phyloP scores from a whole-genome alignment of 208 protist species.

The Naegleria fowleri region DNA sequence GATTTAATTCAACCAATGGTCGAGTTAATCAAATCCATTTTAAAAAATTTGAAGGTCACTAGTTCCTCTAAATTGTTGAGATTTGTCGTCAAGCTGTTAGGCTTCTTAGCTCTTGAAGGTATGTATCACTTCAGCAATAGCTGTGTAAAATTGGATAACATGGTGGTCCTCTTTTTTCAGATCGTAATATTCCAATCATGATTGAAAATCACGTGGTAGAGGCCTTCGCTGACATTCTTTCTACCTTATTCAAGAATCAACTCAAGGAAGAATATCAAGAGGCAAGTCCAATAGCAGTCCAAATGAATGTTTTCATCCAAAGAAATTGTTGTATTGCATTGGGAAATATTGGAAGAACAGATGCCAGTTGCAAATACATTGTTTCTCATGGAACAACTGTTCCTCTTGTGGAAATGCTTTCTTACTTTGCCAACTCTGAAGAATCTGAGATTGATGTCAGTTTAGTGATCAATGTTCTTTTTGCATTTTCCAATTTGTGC shows the following conservation, averaged over 20 bases:
- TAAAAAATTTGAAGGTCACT: not conserved
- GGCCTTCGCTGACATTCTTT: not conserved
- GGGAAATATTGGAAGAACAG: not conserved
- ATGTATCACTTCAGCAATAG: not conserved
- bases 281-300: not conserved
- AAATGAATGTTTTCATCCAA: constrained; percentile 16
- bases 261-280: not conserved
- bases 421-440: not conserved
- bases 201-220: not conserved
- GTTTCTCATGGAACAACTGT: not conserved
- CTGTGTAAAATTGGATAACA: no score
- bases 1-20: not conserved
- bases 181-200: not conserved
- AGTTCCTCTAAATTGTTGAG: not conserved
- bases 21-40: not conserved
- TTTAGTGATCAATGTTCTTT: not conserved
- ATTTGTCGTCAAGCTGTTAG: not conserved
- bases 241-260: not conserved
- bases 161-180: no score
- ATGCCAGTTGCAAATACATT: constrained; percentile 1
- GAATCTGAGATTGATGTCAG: not conserved
- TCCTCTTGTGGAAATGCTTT: not conserved
- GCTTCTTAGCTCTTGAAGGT: not conserved
- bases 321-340: constrained; percentile 11
- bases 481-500: not conserved